These are phyloP conservation scores for Panicum miliaceum DNA, from an alignment of 176 grass and related monocot genomes.

Conservation along the genomic window DNA sequence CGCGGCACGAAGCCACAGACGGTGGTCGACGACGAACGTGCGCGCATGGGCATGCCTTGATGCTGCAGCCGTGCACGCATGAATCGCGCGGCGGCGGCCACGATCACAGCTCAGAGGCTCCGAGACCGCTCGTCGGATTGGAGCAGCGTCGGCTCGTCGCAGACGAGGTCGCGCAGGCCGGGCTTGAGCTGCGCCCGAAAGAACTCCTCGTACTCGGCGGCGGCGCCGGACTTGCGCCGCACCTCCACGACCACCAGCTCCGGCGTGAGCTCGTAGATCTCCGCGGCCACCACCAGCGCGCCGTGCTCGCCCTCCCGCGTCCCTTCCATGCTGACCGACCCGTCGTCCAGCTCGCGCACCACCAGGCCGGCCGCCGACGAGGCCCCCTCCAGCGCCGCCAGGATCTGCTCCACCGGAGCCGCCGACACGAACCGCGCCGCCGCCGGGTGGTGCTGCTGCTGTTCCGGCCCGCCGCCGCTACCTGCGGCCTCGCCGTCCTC, in stretches of 20 bases:
- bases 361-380: slow-evolving; percentile 55
- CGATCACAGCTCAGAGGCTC: slow-evolving; percentile 27
- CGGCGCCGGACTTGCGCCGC: slow-evolving; percentile 75
- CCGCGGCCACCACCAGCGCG: slow-evolving; percentile 70
- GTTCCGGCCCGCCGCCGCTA: not conserved
- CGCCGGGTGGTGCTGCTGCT: slow-evolving; percentile 26
- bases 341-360: slow-evolving; percentile 66
- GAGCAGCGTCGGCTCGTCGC: slow-evolving; percentile 15
- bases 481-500: slow-evolving; percentile 50
- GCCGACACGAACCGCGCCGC: slow-evolving; percentile 77
- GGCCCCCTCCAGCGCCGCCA: slow-evolving; percentile 62
- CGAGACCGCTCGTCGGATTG: slow-evolving; percentile 28
- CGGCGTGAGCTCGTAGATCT: slow-evolving; percentile 90
- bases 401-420: slow-evolving; percentile 53
- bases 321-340: slow-evolving; percentile 76
- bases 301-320: slow-evolving; percentile 87
- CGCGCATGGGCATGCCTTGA: slow-evolving; percentile 1
- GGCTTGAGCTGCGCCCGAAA: slow-evolving; percentile 67
- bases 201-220: slow-evolving; percentile 90
- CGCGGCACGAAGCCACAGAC: not conserved
- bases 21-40: not conserved
- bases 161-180: slow-evolving; percentile 53
- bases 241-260: slow-evolving; percentile 86
- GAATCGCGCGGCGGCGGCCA: not conserved
- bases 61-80: not conserved